A percentile compares a stretch with the other conserved stretches of the same genome.
These are phyloP conservation scores for Akanthomyces dipterigenus DNA, from an alignment of 2,329 filamentous ascomycete genomes.

Conservation along the genomic window DNA sequence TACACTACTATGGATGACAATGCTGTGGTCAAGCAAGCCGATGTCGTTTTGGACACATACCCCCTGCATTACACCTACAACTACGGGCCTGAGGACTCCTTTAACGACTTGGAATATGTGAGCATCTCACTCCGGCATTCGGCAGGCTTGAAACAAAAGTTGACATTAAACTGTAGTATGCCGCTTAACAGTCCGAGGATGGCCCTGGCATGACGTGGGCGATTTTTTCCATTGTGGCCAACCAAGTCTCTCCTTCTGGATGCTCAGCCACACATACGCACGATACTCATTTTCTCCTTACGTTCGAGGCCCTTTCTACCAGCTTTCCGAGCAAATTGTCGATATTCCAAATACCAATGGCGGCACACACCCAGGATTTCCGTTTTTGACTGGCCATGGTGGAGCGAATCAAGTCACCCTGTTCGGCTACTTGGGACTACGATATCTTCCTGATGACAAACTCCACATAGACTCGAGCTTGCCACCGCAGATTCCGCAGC, in stretches of 20 bases:
- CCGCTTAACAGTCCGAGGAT: conserved; percentile 37
- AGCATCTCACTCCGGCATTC: conserved; percentile 33
- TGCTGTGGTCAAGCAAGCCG: conserved; percentile 61
- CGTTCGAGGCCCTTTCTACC: conserved; percentile 59
- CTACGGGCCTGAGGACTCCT: conserved; percentile 15
- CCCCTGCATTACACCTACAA: conserved; percentile 52
- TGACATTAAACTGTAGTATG: conserved; percentile 20
- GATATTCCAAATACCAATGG: conserved; percentile 56
- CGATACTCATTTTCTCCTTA: conserved; percentile 59
- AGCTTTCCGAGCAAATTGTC: conserved; percentile 61
- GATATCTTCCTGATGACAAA: conserved; percentile 50
- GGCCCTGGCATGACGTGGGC: conserved; percentile 70
- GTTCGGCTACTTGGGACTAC: conserved; percentile 61
- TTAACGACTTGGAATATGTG: conserved; percentile 20
- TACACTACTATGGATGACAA: conserved; percentile 61
- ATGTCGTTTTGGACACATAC: conserved; percentile 60
- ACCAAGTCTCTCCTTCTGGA: conserved; percentile 57
- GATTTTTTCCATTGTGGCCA: conserved; percentile 61
- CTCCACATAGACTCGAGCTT: conserved; percentile 55
- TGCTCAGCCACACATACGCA: conserved; percentile 64
- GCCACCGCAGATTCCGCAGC: conserved; percentile 47
- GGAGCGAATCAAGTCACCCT: conserved; percentile 61
- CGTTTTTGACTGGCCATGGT: conserved; percentile 65
- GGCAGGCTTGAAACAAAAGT: conserved; percentile 53
- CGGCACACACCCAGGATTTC: conserved; percentile 48